These are phyloP conservation scores for Mucor plumbeus DNA, from an alignment of 371 early-diverging fungal species.

Conservation along the genomic window DNA sequence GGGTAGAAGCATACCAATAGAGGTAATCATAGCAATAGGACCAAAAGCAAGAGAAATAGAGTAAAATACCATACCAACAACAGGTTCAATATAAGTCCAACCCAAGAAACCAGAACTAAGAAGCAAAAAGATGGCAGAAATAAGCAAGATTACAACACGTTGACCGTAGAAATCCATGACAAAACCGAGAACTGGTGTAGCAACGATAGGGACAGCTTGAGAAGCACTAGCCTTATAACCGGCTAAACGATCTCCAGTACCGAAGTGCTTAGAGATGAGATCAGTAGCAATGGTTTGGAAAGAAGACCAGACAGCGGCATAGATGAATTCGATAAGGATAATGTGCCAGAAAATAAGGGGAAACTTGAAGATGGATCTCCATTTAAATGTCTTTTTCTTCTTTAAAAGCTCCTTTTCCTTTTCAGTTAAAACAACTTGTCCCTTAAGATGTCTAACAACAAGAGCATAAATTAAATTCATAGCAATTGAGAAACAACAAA, in stretches of 20 bases:
- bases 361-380: conserved; percentile 48
- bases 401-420: conserved; percentile 33
- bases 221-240: conserved; percentile 61
- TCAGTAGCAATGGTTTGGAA: conserved; percentile 60
- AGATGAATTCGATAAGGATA: conserved; percentile 50
- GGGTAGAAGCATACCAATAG: conserved; percentile 56
- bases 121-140: conserved; percentile 51
- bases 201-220: conserved; percentile 58
- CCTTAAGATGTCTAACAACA: conserved; percentile 44
- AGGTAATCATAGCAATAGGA: conserved; percentile 58
- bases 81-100: conserved; percentile 45
- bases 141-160: conserved; percentile 44
- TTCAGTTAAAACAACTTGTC: conserved; percentile 28
- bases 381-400: conserved; percentile 46
- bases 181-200: conserved; percentile 60
- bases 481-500: conserved; percentile 51
- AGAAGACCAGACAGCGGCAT: conserved; percentile 61
- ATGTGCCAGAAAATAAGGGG: conserved; percentile 58
- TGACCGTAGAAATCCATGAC: conserved; percentile 58
- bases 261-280: conserved; percentile 47
- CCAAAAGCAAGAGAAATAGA: conserved; percentile 55
- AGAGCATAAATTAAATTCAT: conserved; percentile 55
- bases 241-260: conserved; percentile 42
- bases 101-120: conserved; percentile 51
- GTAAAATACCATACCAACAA: conserved; percentile 58